Evolutionary conservation across 495 filamentous ascomycete genomes (phyloP), one percentile per base, ranked within the genome.

Genomic region (Talaromyces ruber): DNA sequence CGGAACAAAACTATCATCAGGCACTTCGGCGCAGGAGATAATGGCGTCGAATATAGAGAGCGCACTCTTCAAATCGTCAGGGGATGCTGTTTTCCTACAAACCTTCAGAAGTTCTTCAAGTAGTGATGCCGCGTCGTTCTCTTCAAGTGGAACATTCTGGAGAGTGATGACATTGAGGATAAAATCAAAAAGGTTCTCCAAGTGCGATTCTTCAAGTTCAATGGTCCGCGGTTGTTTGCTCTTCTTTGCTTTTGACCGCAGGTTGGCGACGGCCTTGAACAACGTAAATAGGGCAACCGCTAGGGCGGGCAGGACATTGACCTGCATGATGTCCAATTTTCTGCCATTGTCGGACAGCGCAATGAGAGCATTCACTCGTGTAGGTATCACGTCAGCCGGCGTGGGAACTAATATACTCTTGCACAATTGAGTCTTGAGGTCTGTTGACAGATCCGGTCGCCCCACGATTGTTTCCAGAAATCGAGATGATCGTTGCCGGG

Each of bases 121-220:
- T 56, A 98, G 71, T 8, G 72, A 68, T 59, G 82, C 82, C 47
- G 92, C 79, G 58, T 90, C 86, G 28, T 80, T 79, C 56, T 89
- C 84, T 39, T 82, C 80, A 43, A 91, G 88, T 29, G 86, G 82
- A 62, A 87, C 89, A 70, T 87, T 88, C 72, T 92, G 93, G 73
- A 93, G 88, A 65, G 88, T 92, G 72, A 94, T 87, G 62, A 94
- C 76, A 67, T 92, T 86, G n/a, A 85, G 84, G 28, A 89, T 80
- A 53, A 92, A 89, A 54, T 82, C 78, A 66, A 96, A 89, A 6
- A 95, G 74, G 60, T 85, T 81, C 50, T 79, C 79, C 39, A 96
- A 75, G 65, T 83, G 84, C 52, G 80, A 82, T 63, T 91, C 90
- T 65, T 93, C 67, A 11, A 72, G 63, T 5, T 79, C 80, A 37